These are phyloP conservation scores for Volvox reticuliferus DNA, from an alignment of 139 green algal genomes.

Conservation along the genomic window DNA sequence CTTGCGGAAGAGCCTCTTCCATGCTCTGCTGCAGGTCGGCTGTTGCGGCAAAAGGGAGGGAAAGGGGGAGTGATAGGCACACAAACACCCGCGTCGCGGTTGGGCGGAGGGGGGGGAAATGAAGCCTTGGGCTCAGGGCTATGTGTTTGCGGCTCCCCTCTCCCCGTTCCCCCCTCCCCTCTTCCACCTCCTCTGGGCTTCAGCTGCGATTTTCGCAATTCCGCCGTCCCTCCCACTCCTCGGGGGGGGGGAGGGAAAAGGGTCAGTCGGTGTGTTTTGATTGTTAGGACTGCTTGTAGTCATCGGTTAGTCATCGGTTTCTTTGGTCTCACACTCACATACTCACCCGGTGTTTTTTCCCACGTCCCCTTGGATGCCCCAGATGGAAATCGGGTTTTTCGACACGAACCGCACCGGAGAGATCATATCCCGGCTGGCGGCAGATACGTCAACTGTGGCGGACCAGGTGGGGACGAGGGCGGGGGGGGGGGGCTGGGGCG, in stretches of 20 bases:
- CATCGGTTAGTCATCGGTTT: no score
- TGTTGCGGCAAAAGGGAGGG: not conserved
- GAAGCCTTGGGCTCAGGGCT: no score
- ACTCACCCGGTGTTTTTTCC: not conserved
- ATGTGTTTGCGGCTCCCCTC: no score
- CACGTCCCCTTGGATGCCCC: no score
- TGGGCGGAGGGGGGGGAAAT: no score
- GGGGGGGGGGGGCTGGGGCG: not conserved
- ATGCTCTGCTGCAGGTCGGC: constrained; percentile 65
- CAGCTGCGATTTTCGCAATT: no score
- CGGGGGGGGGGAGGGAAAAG: no score
- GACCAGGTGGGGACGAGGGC: constrained; percentile 78
- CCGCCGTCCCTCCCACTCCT: not conserved
- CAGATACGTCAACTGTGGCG: constrained; percentile 84
- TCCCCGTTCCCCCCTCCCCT: not conserved
- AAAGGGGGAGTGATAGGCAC: not conserved
- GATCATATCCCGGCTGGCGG: constrained; percentile 74
- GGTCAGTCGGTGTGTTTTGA: no score
- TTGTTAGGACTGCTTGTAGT: no score
- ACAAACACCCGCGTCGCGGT: no score
- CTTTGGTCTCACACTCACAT: no score
- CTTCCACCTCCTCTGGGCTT: not conserved
- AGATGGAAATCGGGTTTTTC: constrained; percentile 87
- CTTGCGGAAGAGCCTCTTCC: constrained; percentile 69
- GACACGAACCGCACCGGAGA: constrained; percentile 80